These are phyloP conservation scores for Miscanthus lutarioriparius DNA, from an alignment of 176 grass and related monocot genomes.

Conservation along the genomic window DNA sequence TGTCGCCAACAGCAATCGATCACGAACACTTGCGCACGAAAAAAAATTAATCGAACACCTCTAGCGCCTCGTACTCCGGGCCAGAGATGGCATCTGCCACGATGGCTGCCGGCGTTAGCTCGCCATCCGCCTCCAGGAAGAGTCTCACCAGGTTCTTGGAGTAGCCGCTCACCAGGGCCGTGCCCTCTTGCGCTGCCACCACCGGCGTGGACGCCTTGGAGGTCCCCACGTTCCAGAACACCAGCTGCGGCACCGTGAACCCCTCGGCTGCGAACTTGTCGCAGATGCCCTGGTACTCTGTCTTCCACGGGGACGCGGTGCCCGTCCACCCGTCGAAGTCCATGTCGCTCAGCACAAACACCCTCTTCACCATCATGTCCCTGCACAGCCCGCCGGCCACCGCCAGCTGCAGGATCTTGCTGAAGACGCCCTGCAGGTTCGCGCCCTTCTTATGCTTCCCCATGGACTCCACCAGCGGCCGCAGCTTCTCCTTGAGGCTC, in stretches of 20 bases:
- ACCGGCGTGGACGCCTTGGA: conserved; percentile 49
- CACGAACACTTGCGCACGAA: no score
- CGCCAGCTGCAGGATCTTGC: conserved; percentile 45
- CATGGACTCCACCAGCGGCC: conserved; percentile 22
- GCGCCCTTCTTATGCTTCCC: conserved; percentile 27
- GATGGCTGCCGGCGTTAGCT: background rate
- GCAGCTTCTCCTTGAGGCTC: conserved; percentile 51
- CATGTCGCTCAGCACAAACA: conserved; percentile 83
- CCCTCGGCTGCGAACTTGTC: conserved; percentile 38
- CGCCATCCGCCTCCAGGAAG: background rate
- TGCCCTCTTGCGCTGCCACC: conserved; percentile 38
- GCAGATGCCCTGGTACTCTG: conserved; percentile 56
- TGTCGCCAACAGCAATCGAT: no score
- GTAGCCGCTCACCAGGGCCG: conserved; percentile 56
- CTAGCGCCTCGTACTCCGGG: background rate
- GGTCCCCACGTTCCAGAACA: conserved; percentile 76
- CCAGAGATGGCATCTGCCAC: background rate
- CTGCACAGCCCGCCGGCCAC: conserved; percentile 41
- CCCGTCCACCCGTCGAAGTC: conserved; percentile 44
- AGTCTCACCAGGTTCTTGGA: conserved; percentile 65
- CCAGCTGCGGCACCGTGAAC: conserved; percentile 54
- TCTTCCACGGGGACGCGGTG: conserved; percentile 19
- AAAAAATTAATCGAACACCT: background rate
- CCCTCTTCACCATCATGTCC: conserved; percentile 62
- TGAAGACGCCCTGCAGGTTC: conserved; percentile 58